Percentiles rank a stretch among this genome's conserved stretches.
phyloP scores from a whole-genome alignment of 495 filamentous ascomycete species.

The Trichoderma reesei region DNA sequence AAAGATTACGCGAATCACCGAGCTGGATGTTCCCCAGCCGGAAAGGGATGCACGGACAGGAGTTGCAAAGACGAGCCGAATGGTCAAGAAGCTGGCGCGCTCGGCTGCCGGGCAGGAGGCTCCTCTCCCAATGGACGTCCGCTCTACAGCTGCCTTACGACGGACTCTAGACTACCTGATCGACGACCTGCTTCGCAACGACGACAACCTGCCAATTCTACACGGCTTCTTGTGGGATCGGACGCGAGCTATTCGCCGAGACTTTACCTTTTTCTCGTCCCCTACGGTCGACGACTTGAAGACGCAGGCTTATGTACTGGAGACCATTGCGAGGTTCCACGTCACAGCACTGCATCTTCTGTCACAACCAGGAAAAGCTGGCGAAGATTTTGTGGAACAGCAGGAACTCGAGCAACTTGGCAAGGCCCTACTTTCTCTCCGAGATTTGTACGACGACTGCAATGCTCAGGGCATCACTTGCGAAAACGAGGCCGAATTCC shows the following conservation, averaged over 20 bases:
- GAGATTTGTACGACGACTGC: slow-evolving; percentile 80
- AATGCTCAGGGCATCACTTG: slow-evolving; percentile 34
- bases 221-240: slow-evolving; percentile 94
- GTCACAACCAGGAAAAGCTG: slow-evolving; percentile 48
- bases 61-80: slow-evolving; percentile 28
- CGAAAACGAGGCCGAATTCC: slow-evolving; percentile 78
- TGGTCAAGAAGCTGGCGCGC: slow-evolving; percentile 79
- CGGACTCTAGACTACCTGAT: slow-evolving; percentile 78
- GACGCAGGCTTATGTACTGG: slow-evolving; percentile 72
- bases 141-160: slow-evolving; percentile 64
- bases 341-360: slow-evolving; percentile 80
- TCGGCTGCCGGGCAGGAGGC: slow-evolving; percentile 89
- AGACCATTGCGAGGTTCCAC: slow-evolving; percentile 85
- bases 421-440: slow-evolving; percentile 76
- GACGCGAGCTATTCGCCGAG: slow-evolving; percentile 82
- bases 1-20: slow-evolving; percentile 64
- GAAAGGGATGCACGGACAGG: slow-evolving; percentile 40
- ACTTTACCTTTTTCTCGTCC: slow-evolving; percentile 82
- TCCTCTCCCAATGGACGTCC: slow-evolving; percentile 84
- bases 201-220: slow-evolving; percentile 52
- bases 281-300: slow-evolving; percentile 46
- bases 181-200: slow-evolving; percentile 55
- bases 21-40: slow-evolving; percentile 42
- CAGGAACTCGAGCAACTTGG: slow-evolving; percentile 92
- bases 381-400: slow-evolving; percentile 70